Evolutionary conservation across 345 rosid genomes (phyloP).

Genomic region (Eucalyptus albens): DNA sequence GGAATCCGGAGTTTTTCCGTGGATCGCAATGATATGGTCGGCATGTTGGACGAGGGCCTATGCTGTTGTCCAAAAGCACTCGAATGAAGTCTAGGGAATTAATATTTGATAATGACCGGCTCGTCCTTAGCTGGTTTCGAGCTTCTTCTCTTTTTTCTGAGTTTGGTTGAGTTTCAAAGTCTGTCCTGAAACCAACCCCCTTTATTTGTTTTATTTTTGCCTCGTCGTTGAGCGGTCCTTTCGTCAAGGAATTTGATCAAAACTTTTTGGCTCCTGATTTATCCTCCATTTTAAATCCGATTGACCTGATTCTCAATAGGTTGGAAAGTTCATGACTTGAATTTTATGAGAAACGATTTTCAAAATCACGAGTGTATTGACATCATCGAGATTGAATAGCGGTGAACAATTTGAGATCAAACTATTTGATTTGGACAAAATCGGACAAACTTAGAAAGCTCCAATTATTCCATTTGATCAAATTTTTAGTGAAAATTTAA

Average conservation of each 20-base stretch:
- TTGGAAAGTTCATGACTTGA: neutral
- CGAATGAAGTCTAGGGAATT: neutral
- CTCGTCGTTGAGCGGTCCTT: neutral
- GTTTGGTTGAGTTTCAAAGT: neutral
- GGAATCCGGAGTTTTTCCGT: neutral
- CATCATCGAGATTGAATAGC: neutral
- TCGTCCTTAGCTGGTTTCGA: neutral
- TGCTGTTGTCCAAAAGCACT: neutral
- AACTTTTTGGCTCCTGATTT: neutral
- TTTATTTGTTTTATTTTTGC: neutral
- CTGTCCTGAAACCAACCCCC: neutral
- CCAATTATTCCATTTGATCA: neutral
- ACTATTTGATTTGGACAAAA: neutral
- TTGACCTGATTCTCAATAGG: neutral
- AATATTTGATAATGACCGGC: neutral
- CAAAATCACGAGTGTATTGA: too few relatives aligned
- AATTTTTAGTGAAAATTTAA: neutral
- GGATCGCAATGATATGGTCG: neutral
- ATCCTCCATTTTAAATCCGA: neutral
- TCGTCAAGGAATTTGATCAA: neutral
- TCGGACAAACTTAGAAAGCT: neutral
- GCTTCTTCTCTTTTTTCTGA: neutral
- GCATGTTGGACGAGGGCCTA: neutral
- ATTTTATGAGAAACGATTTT: neutral
- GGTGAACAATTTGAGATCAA: neutral